Percentiles rank a stretch among this genome's conserved stretches.
Conservation (phyloP, 805 yeast species). For the Ogataea thermomethanolica region DNA sequence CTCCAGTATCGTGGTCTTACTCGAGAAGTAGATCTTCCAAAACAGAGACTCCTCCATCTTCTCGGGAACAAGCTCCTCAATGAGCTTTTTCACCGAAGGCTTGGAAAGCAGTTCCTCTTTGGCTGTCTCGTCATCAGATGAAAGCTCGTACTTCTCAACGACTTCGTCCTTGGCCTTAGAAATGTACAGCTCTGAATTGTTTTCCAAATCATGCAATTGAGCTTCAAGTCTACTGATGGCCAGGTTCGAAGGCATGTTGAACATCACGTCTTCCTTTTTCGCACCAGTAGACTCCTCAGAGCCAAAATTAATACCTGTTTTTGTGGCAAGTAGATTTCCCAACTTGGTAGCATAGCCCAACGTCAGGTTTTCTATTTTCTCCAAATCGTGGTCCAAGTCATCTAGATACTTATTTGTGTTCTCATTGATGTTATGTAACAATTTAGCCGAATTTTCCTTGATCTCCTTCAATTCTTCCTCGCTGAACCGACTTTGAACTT, state of each 20-base stretch:
- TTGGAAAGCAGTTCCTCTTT: slow-evolving; percentile 37
- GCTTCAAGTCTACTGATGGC: slow-evolving; percentile 60
- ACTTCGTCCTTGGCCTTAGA: slow-evolving; percentile 32
- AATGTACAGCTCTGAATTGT: slow-evolving; percentile 44
- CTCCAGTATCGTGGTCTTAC: slow-evolving; percentile 48
- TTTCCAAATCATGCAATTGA: slow-evolving; percentile 53
- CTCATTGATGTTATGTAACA: slow-evolving; percentile 28
- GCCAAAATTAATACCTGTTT: slow-evolving; percentile 18
- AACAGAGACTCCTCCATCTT: slow-evolving; percentile 53
- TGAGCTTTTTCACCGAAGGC: slow-evolving; percentile 50
- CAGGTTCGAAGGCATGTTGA: slow-evolving; percentile 40
- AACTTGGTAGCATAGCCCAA: slow-evolving; percentile 55
- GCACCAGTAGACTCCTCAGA: slow-evolving; percentile 20
- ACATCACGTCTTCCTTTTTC: slow-evolving; percentile 41
- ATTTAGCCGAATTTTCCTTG: slow-evolving; percentile 24
- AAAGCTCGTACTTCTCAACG: slow-evolving; percentile 41
- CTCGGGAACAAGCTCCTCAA: slow-evolving; percentile 66
- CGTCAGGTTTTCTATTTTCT: slow-evolving; percentile 67
- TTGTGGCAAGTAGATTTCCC: slow-evolving; percentile 46
- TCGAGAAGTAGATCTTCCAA: slow-evolving; percentile 70
- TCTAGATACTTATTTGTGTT: slow-evolving; percentile 65
- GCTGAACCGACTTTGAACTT: slow-evolving; percentile 16
- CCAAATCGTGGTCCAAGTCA: slow-evolving; percentile 69
- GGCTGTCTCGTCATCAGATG: slow-evolving; percentile 45
- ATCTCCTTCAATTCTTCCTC: slow-evolving; percentile 26